Conservation (phyloP, 371 early-diverging fungal species). For the Syncephalastrum sp. region DNA sequence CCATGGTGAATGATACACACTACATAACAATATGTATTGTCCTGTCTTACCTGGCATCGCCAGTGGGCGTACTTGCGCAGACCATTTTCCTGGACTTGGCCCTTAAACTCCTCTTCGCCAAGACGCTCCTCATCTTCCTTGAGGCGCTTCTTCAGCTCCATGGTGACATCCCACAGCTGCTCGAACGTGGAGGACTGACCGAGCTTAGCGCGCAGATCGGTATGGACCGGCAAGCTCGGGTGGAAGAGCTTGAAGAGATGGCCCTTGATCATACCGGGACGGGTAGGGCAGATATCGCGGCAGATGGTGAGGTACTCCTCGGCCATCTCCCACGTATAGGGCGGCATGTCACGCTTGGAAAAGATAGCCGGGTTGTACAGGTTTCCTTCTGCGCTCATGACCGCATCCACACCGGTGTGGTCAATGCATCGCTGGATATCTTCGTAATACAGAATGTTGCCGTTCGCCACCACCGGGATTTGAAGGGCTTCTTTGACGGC, state of each 20-base stretch:
- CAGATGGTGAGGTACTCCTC: constrained; percentile 88
- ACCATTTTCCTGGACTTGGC: constrained; percentile 56
- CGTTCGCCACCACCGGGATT: constrained; percentile 98
- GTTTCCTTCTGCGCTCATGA: constrained; percentile 95
- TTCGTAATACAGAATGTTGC: constrained; percentile 91
- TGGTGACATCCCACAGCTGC: constrained; percentile 55
- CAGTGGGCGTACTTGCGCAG: constrained; percentile 71
- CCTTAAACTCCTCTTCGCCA: constrained; percentile 34
- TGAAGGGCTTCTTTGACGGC: constrained; percentile 80
- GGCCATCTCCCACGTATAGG: constrained; percentile 76
- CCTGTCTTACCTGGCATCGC: constrained; percentile 43
- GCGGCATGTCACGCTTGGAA: constrained; percentile 47
- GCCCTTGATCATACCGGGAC: constrained; percentile 67
- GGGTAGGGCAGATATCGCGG: constrained; percentile 47
- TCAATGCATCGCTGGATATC: constrained; percentile 91
- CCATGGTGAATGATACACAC: no score
- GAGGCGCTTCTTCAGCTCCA: constrained; percentile 63
- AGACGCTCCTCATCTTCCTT: constrained; percentile 38
- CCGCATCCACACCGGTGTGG: constrained; percentile 91
- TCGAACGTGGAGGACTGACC: constrained; percentile 62
- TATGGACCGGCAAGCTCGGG: constrained; percentile 75
- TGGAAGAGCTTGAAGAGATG: constrained; percentile 95
- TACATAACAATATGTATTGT: no score
- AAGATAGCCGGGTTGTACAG: constrained; percentile 94
- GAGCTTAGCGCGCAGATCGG: constrained; percentile 75